Conservation (phyloP, 352 stramenopile genomes). For the Phytophthora sp. region DNA sequence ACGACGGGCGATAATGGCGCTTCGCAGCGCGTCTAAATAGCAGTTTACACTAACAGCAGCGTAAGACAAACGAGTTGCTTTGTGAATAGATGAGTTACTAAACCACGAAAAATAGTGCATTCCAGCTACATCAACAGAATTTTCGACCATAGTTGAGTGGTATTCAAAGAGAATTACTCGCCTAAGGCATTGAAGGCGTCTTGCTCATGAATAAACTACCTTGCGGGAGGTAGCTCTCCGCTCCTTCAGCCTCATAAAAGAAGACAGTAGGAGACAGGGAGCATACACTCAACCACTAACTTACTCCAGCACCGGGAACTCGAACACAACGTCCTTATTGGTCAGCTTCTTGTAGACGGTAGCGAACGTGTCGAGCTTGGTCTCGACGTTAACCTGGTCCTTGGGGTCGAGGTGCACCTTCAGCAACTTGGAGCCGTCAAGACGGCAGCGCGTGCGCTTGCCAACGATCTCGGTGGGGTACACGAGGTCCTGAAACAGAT, state of each 20-base stretch:
- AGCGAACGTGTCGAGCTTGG: slow-evolving; percentile 99
- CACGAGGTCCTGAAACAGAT: slow-evolving; percentile 93
- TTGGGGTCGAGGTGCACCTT: slow-evolving; percentile 99
- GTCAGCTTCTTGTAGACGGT: slow-evolving; percentile 99
- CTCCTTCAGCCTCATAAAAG: neutral
- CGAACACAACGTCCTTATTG: slow-evolving; percentile 99
- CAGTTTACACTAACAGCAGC: slow-evolving; percentile 8
- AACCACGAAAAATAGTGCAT: slow-evolving; percentile 7
- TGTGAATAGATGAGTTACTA: neutral
- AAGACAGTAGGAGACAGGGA: slow-evolving; percentile 6
- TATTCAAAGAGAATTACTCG: slow-evolving; percentile 39
- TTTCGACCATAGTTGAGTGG: slow-evolving; percentile 20
- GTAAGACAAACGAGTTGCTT: neutral
- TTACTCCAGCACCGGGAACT: slow-evolving; percentile 94
- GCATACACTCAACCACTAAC: slow-evolving; percentile 41
- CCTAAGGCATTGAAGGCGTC: slow-evolving; percentile 36
- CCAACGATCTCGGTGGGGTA: slow-evolving; percentile 99
- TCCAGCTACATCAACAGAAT: neutral
- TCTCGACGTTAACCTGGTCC: slow-evolving; percentile 99
- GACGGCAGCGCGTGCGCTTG: slow-evolving; percentile 98
- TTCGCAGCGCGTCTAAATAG: slow-evolving; percentile 41
- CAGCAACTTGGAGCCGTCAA: slow-evolving; percentile 97
- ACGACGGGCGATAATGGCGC: slow-evolving; percentile 75
- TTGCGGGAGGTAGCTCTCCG: slow-evolving; percentile 35
- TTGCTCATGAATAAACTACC: slow-evolving; percentile 68